phyloP scores from a whole-genome alignment of 2,329 filamentous ascomycete genomes.

The Sporothrix euskadiensis region DNA sequence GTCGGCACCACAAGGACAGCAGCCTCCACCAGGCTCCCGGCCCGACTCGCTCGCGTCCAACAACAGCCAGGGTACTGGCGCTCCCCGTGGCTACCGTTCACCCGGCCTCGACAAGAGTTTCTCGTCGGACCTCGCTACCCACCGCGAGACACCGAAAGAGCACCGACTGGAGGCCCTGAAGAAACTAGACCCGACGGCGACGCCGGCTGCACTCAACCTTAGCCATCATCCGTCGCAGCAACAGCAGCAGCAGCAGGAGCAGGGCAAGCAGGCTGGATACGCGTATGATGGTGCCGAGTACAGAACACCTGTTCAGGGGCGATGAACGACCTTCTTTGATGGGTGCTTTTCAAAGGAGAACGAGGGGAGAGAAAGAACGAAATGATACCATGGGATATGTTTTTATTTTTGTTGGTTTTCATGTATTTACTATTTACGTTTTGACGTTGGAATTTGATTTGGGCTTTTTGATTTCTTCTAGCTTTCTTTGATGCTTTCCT shows the following conservation, averaged over 20 bases:
- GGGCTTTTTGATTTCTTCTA: neutral
- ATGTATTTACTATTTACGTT: neutral
- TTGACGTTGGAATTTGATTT: neutral
- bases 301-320: neutral
- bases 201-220: neutral
- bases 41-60: conserved; percentile 43
- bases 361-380: neutral
- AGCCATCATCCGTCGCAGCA: neutral
- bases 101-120: conserved; percentile 46
- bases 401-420: neutral
- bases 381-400: conserved; percentile 27
- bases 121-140: conserved; percentile 49
- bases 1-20: conserved; percentile 40
- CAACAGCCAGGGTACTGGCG: conserved; percentile 26
- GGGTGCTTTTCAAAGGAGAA: neutral
- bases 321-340: neutral
- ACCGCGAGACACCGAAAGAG: conserved; percentile 52
- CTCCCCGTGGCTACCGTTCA: conserved; percentile 39
- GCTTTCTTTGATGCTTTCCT: neutral
- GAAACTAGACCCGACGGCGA: conserved; percentile 32
- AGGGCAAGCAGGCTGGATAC: neutral
- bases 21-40: conserved; percentile 35
- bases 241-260: neutral
- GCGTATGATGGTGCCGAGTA: conserved; percentile 5
- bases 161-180: conserved; percentile 36